Evolutionary conservation across 2,329 filamentous ascomycete genomes (phyloP), one percentile per base, ranked within the genome.

Genomic region (Penicillium sp.): DNA sequence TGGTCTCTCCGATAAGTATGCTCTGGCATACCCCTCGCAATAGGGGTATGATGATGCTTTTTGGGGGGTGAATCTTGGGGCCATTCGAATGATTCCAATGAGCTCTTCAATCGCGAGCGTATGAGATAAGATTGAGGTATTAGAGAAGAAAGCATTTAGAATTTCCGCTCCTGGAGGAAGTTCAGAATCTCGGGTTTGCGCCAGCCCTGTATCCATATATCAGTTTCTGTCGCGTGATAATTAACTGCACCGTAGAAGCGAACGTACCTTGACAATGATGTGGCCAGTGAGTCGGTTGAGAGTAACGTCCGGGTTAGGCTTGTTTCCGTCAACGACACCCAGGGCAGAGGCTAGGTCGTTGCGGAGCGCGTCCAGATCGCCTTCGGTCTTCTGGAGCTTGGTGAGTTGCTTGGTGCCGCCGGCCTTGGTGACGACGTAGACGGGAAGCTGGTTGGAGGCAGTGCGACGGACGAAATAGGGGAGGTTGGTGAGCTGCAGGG

Each of bases 331-430:
- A 25, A 82, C 75, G 42, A 93, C 69, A 1, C 80, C 76, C 60
- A 96, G 73, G 12, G 80, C 82, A 21, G 76, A 70, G 38, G 80
- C 77, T 56, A 97, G 71, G 65, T 92, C 88, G 37, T 82, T 75
- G 60, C 84, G 81, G 62, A 97, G 72, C 3, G 79, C 82, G 33
- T 79, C 74, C 50, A 86, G 69, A 71, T 96, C 84, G 17, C 94
- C 94, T 57, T 91, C 86, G 50, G 93, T 83, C 75, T 90, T 92
- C 73, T 91, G 89, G 56, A 99, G 77, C 56, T 85, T 75, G 6
- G 93, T 95, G 68, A 89, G 77, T 67, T 86, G 85, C 70, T 87
- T 81, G 63, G 90, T 94, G 15, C 91, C 90, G 52, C 91, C 91
- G 13, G 86, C 82, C 78, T 90, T 93, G 63, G 77, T 80, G 64